phyloP scores from a whole-genome alignment of 2,329 filamentous ascomycete genomes.

The Phoma sp. region DNA sequence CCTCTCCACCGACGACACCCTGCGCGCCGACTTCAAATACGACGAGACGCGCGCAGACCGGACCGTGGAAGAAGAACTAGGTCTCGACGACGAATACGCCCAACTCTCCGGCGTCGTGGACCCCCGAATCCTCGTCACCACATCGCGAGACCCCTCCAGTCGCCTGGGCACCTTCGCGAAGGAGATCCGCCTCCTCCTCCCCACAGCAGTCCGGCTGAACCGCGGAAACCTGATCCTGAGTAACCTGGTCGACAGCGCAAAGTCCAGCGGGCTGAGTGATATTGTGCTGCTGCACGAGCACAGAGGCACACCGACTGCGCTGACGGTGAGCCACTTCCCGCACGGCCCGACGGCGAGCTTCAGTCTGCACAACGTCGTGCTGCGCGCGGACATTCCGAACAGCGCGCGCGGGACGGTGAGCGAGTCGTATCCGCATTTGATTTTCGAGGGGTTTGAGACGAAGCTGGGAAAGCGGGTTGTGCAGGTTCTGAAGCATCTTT shows the following conservation, averaged over 20 bases:
- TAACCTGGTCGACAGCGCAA: constrained; percentile 82
- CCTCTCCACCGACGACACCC: constrained; percentile 82
- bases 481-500: constrained; percentile 91
- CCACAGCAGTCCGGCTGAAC: constrained; percentile 86
- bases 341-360: constrained; percentile 89
- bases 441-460: constrained; percentile 92
- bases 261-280: constrained; percentile 80
- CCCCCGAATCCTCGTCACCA: constrained; percentile 87
- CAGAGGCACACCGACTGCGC: constrained; percentile 85
- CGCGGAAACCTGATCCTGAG: constrained; percentile 87
- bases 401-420: constrained; percentile 84
- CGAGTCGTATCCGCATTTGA: constrained; percentile 90
- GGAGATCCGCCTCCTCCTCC: constrained; percentile 82
- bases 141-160: constrained; percentile 84
- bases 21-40: constrained; percentile 90
- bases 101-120: constrained; percentile 91
- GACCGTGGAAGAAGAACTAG: constrained; percentile 70
- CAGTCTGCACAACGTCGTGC: constrained; percentile 87
- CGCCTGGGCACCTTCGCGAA: constrained; percentile 90
- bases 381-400: constrained; percentile 92
- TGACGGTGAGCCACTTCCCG: constrained; percentile 86
- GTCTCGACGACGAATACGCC: constrained; percentile 88
- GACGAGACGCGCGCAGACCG: constrained; percentile 80
- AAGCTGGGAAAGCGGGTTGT: constrained; percentile 80
- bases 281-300: constrained; percentile 81